Evolutionary conservation across 352 stramenopile species (phyloP).

Genomic region (Pythium aquatile): DNA sequence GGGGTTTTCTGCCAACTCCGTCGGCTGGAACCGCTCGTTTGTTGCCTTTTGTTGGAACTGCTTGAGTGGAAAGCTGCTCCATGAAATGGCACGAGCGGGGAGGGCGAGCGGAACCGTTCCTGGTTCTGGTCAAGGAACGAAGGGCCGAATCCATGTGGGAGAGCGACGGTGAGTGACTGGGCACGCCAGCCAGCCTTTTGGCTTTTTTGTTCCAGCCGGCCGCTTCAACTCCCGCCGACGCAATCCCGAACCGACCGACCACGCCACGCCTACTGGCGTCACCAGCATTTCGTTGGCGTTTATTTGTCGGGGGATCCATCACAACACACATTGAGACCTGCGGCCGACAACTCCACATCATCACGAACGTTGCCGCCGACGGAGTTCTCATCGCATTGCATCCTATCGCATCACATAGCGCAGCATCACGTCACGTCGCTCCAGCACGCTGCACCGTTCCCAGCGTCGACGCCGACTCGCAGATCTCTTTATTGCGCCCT

Average conservation of each 20-base stretch:
- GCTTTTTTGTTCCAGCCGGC: conserved; percentile 19
- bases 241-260: conserved; percentile 13
- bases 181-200: conserved; percentile 21
- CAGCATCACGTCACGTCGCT: conserved; percentile 6
- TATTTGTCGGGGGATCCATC: conserved; percentile 3
- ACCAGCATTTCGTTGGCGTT: conserved; percentile 5
- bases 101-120: conserved; percentile 16
- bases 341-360: neutral
- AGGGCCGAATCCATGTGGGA: conserved; percentile 28
- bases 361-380: neutral
- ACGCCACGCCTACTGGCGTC: conserved; percentile 5
- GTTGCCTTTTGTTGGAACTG: neutral
- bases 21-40: neutral
- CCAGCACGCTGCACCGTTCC: neutral
- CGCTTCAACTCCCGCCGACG: conserved; percentile 23
- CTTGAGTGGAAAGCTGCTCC: neutral
- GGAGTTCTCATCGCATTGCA: neutral
- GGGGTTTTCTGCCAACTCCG: conserved; percentile 5
- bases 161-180: conserved; percentile 31
- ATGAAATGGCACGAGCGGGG: conserved; percentile 5
- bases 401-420: neutral
- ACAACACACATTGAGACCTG: conserved; percentile 1
- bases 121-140: conserved; percentile 13
- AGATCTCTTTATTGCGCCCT: neutral
- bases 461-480: conserved; percentile 2